Evolutionary conservation across 1,284 basidiomycete species (phyloP).

Genomic region (Austroboletus niveus): DNA sequence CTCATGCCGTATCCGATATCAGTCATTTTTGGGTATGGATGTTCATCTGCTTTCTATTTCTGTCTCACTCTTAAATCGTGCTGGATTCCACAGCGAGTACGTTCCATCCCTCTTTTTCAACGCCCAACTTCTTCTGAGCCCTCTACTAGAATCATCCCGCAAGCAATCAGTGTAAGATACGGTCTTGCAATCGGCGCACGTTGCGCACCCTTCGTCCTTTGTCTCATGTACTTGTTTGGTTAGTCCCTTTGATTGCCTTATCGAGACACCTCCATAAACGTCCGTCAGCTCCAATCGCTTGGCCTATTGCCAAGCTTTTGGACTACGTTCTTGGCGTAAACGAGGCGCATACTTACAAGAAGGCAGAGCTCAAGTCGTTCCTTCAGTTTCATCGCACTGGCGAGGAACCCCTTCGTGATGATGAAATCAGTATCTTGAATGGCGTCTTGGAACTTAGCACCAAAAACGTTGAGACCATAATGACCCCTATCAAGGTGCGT

Average conservation of each 20-base stretch:
- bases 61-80: neutral
- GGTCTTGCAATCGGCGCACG: constrained; percentile 87
- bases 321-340: constrained; percentile 75
- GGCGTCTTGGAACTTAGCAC: constrained; percentile 85
- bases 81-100: constrained; percentile 44
- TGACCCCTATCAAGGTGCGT: constrained; percentile 79
- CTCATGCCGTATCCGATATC: constrained; percentile 1
- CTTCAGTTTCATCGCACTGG: constrained; percentile 88
- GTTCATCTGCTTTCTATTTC: too few relatives aligned
- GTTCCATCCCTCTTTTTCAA: constrained; percentile 11
- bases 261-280: neutral
- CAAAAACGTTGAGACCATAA: constrained; percentile 81
- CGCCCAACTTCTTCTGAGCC: neutral
- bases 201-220: constrained; percentile 80
- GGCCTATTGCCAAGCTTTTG: constrained; percentile 85
- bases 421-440: constrained; percentile 87
- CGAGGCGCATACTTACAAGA: constrained; percentile 82
- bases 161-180: constrained; percentile 84
- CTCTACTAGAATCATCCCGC: constrained; percentile 77
- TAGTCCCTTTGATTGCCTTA: neutral
- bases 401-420: constrained; percentile 84
- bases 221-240: constrained; percentile 81
- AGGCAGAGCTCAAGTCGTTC: constrained; percentile 91
- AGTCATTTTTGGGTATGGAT: constrained; percentile 80
- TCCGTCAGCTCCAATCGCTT: constrained; percentile 74